phyloP scores from a whole-genome alignment of 2,329 filamentous ascomycete species.

The Penicillium sumatraense region DNA sequence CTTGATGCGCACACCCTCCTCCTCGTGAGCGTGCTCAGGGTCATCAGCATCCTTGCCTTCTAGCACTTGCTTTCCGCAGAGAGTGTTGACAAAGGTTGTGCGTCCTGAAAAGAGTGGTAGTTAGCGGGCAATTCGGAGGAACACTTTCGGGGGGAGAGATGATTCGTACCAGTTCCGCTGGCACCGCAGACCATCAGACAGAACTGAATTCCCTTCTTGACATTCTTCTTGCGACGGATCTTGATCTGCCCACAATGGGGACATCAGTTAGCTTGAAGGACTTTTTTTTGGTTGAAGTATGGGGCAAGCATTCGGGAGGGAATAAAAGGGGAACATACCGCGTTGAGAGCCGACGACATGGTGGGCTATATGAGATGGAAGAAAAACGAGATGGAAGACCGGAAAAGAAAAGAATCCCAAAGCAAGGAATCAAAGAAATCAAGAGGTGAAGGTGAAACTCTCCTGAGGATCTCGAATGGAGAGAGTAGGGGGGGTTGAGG shows the following conservation, averaged over 20 bases:
- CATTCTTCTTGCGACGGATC: conserved; percentile 99
- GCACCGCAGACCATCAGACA: conserved; percentile 99
- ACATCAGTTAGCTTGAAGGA: conserved; percentile 23
- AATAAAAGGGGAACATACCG: conserved; percentile 50
- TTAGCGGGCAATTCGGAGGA: conserved; percentile 21
- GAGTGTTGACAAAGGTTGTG: conserved; percentile 99
- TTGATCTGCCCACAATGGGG: conserved; percentile 67
- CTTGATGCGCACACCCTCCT: conserved; percentile 98
- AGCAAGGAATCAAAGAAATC: conserved; percentile 24
- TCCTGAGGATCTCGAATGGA: conserved; percentile 31
- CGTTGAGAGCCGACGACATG: conserved; percentile 60
- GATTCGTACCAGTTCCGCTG: conserved; percentile 82
- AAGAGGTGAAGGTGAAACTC: conserved; percentile 29
- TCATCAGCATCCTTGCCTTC: conserved; percentile 92
- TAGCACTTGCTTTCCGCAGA: conserved; percentile 93
- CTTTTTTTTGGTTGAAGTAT: conserved; percentile 25
- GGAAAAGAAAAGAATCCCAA: conserved; percentile 22
- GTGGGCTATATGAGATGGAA: conserved; percentile 35
- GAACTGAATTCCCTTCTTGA: conserved; percentile 99
- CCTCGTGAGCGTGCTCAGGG: conserved; percentile 81
- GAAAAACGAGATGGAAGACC: conserved; percentile 23
- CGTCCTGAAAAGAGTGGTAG: conserved; percentile 64
- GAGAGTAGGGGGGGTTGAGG: conserved; percentile 24
- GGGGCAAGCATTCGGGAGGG: conserved; percentile 30
- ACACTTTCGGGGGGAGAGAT: conserved; percentile 8